These are phyloP conservation scores for Auriscalpium vulgare DNA, from an alignment of 768 basidiomycete species.

Conservation along the genomic window DNA sequence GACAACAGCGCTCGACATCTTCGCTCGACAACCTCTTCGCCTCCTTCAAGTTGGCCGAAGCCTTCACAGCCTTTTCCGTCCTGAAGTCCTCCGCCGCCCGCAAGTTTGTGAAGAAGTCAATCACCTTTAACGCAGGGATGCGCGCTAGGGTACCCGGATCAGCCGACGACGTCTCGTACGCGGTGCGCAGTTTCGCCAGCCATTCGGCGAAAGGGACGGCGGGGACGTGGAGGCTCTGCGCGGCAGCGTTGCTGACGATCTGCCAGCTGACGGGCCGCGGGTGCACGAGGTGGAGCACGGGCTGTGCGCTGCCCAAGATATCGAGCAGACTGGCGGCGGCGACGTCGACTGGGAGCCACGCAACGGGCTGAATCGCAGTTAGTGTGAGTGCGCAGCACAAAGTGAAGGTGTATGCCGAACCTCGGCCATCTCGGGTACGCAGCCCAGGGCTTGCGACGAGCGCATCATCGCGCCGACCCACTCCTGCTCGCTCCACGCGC, in stretches of 20 bases:
- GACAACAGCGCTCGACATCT: not conserved
- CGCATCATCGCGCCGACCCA: slow-evolving; percentile 12
- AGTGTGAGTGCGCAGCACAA: not conserved
- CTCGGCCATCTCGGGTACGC: not conserved
- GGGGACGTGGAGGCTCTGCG: not conserved
- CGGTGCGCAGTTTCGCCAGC: not conserved
- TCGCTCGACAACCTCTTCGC: not conserved
- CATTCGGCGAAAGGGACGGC: slow-evolving; percentile 1
- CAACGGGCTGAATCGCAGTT: not conserved
- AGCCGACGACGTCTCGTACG: not conserved
- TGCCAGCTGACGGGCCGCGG: not conserved
- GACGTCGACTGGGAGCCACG: slow-evolving; percentile 13
- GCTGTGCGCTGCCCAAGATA: not conserved
- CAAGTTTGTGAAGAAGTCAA: not conserved
- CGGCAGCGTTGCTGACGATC: not conserved
- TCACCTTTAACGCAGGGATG: not conserved
- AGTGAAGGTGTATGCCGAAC: not conserved
- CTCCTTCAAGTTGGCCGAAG: not conserved
- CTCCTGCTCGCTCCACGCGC: slow-evolving; percentile 2
- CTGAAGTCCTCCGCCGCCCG: not conserved
- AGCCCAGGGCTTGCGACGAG: not conserved
- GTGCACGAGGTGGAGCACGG: slow-evolving; percentile 8
- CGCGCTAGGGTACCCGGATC: not conserved
- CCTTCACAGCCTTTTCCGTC: not conserved
- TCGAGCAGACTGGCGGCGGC: slow-evolving; percentile 2